phyloP scores from a whole-genome alignment of 768 basidiomycete species.

The Leccinum olivaceopallidum region DNA sequence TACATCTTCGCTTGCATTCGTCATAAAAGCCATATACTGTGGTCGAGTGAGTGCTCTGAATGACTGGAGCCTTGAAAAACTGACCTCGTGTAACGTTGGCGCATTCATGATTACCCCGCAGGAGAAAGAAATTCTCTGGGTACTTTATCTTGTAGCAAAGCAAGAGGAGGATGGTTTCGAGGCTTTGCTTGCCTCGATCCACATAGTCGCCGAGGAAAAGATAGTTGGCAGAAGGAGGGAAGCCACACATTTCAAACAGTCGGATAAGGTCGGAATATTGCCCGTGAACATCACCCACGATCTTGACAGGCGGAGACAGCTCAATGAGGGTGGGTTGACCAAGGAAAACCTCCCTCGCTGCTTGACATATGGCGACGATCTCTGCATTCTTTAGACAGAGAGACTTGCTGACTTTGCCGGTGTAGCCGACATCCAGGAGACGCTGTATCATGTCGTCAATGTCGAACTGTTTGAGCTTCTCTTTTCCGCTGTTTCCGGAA shows the following conservation, averaged over 20 bases:
- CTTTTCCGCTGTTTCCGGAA: constrained; percentile 46
- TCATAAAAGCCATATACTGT: constrained; percentile 99
- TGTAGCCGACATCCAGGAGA: constrained; percentile 94
- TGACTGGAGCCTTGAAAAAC: constrained; percentile 28
- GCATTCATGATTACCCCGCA: constrained; percentile 98
- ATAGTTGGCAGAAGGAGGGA: constrained; percentile 96
- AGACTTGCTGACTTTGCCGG: constrained; percentile 96
- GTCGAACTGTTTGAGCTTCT: constrained; percentile 74
- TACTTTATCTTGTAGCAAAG: constrained; percentile 99
- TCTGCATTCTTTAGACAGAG: constrained; percentile 95
- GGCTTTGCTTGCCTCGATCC: constrained; percentile 96
- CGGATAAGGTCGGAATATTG: constrained; percentile 99
- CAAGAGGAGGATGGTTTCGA: constrained; percentile 95
- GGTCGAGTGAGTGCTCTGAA: constrained; percentile 17
- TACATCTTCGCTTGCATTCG: constrained; percentile 82
- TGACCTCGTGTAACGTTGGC: constrained; percentile 97
- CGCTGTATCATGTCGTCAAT: constrained; percentile 98
- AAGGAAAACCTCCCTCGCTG: constrained; percentile 95
- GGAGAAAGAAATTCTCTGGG: constrained; percentile 98
- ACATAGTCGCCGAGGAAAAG: constrained; percentile 99
- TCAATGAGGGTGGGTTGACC: constrained; percentile 97
- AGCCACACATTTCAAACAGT: constrained; percentile 99
- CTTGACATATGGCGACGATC: constrained; percentile 91
- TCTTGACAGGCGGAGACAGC: constrained; percentile 97
- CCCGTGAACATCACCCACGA: constrained; percentile 98